Evolutionary conservation across 1,284 basidiomycete genomes (phyloP).

Genomic region (Puccinia novopanici): DNA sequence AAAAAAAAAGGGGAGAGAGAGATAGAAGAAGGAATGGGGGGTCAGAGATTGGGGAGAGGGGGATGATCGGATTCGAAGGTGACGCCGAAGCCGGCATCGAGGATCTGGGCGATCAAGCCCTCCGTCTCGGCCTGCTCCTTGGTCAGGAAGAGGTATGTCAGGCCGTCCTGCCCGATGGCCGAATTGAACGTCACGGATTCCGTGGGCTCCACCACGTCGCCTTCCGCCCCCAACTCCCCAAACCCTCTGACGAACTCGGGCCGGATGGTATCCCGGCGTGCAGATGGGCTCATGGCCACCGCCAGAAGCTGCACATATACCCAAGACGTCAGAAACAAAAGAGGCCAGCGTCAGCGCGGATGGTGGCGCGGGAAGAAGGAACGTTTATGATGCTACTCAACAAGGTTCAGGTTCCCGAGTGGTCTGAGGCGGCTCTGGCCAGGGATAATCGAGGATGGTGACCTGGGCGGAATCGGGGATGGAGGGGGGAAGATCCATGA

Average conservation of each 20-base stretch:
- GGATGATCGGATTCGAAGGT: slow-evolving; percentile 30
- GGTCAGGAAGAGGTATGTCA: slow-evolving; percentile 17
- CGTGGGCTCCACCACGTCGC: neutral
- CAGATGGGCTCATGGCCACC: neutral
- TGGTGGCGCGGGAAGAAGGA: neutral
- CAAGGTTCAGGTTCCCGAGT: neutral
- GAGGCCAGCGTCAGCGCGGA: neutral
- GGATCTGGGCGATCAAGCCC: slow-evolving; percentile 26
- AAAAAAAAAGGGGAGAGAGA: neutral
- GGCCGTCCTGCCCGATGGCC: neutral
- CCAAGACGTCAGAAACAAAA: neutral
- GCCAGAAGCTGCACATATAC: neutral
- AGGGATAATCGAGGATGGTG: neutral
- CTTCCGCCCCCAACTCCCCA: neutral
- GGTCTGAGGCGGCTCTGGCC: no score
- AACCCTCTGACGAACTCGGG: neutral
- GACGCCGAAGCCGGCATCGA: slow-evolving; percentile 33
- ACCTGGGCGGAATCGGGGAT: neutral
- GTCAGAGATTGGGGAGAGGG: no score
- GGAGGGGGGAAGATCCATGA: slow-evolving; percentile 7
- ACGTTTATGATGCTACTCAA: neutral
- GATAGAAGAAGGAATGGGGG: neutral
- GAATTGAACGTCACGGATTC: neutral
- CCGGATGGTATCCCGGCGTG: neutral
- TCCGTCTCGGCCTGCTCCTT: slow-evolving; percentile 24